Conservation (phyloP, 2,329 filamentous ascomycete species). For the Xylaria sp. region DNA sequence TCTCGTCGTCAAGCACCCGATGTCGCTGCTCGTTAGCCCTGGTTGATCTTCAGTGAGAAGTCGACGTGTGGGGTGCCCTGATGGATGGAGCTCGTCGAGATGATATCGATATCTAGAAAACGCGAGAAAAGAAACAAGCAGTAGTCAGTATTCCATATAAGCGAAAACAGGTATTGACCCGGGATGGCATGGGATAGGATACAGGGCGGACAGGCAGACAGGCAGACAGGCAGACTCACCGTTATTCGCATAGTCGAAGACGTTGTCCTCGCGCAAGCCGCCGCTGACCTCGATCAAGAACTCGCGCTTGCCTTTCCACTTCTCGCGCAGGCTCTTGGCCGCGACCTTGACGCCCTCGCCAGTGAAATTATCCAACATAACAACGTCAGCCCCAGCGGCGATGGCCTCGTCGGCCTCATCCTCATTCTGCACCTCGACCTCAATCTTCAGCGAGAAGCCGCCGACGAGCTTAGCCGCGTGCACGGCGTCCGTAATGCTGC, state of each 20-base stretch:
- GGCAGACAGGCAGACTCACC: conserved; percentile 59
- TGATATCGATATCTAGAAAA: conserved; percentile 83
- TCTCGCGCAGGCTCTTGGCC: conserved; percentile 78
- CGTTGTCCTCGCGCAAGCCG: conserved; percentile 86
- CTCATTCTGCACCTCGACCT: conserved; percentile 93
- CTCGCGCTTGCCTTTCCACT: conserved; percentile 78
- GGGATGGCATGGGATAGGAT: neutral
- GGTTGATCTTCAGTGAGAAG: conserved; percentile 90
- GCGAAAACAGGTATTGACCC: conserved; percentile 37
- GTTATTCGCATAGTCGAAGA: conserved; percentile 80
- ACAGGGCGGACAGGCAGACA: neutral
- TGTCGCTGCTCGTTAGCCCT: conserved; percentile 41
- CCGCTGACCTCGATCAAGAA: conserved; percentile 94
- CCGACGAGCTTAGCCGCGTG: conserved; percentile 83
- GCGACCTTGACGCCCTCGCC: conserved; percentile 80
- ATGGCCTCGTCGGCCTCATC: conserved; percentile 93
- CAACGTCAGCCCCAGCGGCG: conserved; percentile 87
- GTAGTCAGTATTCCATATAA: conserved; percentile 4
- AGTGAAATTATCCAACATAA: conserved; percentile 98
- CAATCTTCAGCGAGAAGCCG: conserved; percentile 92
- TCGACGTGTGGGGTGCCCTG: conserved; percentile 95
- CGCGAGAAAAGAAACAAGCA: neutral
- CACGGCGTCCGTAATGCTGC: conserved; percentile 88
- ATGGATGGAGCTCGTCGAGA: conserved; percentile 96
- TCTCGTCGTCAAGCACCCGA: conserved; percentile 22